Evolutionary conservation across 1,284 basidiomycete genomes (phyloP).

Genomic region (Meripilus lineatus): DNA sequence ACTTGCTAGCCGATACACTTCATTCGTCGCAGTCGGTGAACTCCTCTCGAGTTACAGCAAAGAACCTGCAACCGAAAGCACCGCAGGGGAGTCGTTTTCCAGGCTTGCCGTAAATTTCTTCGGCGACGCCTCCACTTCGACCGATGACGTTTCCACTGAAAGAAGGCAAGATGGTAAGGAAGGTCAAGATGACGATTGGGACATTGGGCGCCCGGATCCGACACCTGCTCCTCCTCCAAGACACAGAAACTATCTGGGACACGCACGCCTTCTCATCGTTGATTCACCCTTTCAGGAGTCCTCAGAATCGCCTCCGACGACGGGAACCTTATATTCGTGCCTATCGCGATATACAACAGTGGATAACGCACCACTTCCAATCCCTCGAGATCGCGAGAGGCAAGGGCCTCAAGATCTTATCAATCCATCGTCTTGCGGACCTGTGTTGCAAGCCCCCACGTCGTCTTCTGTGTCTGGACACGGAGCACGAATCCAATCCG

Average conservation of each 20-base stretch:
- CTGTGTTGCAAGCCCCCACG: not conserved
- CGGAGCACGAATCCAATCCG: not conserved
- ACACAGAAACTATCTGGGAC: not conserved
- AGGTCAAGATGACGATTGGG: too few species aligned
- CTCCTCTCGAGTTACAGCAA: too few species aligned
- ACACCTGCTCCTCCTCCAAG: not conserved
- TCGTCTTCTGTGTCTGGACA: not conserved
- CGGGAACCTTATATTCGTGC: not conserved
- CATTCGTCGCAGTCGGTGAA: conserved; percentile 6
- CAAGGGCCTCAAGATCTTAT: not conserved
- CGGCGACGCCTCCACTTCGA: too few species aligned
- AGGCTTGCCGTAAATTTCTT: too few species aligned
- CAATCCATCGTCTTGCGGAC: not conserved
- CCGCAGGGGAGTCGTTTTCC: too few species aligned
- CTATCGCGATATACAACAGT: too few species aligned
- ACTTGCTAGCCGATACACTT: conserved; percentile 11
- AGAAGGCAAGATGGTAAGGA: too few species aligned
- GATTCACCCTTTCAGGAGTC: not conserved
- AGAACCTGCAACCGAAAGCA: too few species aligned
- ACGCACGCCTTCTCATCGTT: not conserved
- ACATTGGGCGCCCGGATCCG: too few species aligned
- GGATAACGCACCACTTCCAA: too few species aligned
- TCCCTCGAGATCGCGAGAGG: not conserved
- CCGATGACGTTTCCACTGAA: too few species aligned
- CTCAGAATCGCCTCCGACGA: not conserved